Conservation (phyloP, 306 rosid genomes). For the Coriaria nepalensis region DNA sequence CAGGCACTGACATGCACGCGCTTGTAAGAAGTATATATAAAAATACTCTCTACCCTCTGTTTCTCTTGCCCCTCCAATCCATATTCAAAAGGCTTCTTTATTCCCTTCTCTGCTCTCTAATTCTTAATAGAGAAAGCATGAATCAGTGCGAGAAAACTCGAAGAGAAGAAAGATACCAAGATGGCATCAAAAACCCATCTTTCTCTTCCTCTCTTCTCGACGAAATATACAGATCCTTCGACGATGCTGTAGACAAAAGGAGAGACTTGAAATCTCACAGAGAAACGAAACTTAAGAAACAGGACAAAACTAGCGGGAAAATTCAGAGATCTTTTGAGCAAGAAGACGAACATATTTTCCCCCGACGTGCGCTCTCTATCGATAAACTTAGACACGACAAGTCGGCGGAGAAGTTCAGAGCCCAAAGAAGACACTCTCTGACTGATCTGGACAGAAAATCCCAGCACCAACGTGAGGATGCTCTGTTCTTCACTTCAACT, state of each 20-base stretch:
- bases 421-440: constrained; percentile 8
- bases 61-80: constrained; percentile 7
- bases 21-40: too few species aligned
- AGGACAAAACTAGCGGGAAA: constrained; percentile 23
- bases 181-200: constrained; percentile 31
- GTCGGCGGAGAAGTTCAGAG: constrained; percentile 10
- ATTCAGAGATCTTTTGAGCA: constrained; percentile 7
- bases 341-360: constrained; percentile 16
- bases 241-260: constrained; percentile 30
- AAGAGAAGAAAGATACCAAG: constrained; percentile 16
- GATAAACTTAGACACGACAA: constrained; percentile 48
- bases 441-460: constrained; percentile 20
- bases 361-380: constrained; percentile 28
- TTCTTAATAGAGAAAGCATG: constrained; percentile 23
- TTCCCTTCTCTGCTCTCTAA: background rate
- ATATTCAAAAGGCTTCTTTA: background rate
- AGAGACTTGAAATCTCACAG: constrained; percentile 29
- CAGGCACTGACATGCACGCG: too few species aligned
- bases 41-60: too few species aligned
- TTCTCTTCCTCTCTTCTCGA: constrained; percentile 76
- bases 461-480: constrained; percentile 26
- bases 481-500: constrained; percentile 48
- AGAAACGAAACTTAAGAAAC: constrained; percentile 28
- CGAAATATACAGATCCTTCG: constrained; percentile 71
- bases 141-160: constrained; percentile 16